Base-by-base conservation (phyloP, 179 eudicot genomes). In the Sideroxylon spinosum region DNA sequence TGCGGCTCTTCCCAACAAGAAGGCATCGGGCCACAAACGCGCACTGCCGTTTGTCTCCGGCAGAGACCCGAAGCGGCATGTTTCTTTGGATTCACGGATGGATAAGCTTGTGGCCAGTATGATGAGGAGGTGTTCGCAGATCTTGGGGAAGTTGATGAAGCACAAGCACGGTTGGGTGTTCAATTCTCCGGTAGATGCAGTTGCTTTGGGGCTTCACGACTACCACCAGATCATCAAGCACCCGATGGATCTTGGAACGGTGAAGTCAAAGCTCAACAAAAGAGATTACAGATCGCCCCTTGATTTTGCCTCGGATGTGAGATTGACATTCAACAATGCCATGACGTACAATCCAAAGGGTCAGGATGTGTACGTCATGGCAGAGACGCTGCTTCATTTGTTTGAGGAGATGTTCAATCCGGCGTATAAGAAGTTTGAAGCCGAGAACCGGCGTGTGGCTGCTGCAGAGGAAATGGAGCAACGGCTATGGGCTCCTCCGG, bases 171-270 rank as follows among this genome's bases (percentile, higher is more conserved):
- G 89, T 6, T 85, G 87, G 80, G 64, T 87, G 10, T 93, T 93
- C 68, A 90, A 86, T 23, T 50, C 60, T 7, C 97, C 97, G 0
- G 97, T 93, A 0, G 91, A 93, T 75, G 95, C 85, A 0, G 87
- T 16, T 1, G 88, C 78, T 14, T 12, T 91, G 67, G 89, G 90
- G 71, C 85, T 94, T 59, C 91, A 90, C 63, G 98, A 94, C 86
- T 94, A 94, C 66, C 93, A 90, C 59, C 82, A 78, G 64, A 91
- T 94, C 17, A 80, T 94, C n/a, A 88, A 88, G 82, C 82, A 80
- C 16, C 97, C 97, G 2, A 93, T 93, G 97, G 97, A 93, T 91
- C 89, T 93, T 7, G 97, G 97, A 0, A 90, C 97, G 9, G 90
- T 93, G 7, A 93, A 88, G 55, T 76, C 84, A 8, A 91, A 91